phyloP scores from a whole-genome alignment of 1,139 yeast species.

The Geotrichum siamense region DNA sequence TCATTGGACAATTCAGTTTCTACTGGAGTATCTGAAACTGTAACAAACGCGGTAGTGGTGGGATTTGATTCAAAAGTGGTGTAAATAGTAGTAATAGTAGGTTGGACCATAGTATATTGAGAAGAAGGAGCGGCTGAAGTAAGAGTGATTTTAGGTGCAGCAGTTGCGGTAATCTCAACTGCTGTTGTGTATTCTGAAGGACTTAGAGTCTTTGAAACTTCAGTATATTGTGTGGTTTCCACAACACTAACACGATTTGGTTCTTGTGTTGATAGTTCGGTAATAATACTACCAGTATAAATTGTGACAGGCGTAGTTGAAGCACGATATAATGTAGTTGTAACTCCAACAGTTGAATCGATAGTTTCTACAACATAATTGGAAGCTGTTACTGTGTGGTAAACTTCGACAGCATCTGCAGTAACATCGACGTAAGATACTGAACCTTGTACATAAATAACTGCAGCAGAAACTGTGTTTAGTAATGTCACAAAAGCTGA shows the following conservation, averaged over 20 bases:
- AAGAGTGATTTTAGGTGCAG: constrained; percentile 9
- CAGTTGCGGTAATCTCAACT: constrained; percentile 11
- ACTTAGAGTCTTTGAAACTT: constrained; percentile 23
- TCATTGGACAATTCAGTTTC: too few species aligned
- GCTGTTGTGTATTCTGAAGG: constrained; percentile 25
- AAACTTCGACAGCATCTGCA: constrained; percentile 21
- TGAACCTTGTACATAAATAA: constrained; percentile 19
- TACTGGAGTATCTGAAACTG: too few species aligned
- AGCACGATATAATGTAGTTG: constrained; percentile 29
- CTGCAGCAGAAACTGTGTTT: constrained; percentile 18
- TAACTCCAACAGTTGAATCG: constrained; percentile 28
- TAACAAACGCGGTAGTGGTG: constrained; percentile 3
- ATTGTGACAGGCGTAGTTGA: constrained; percentile 27
- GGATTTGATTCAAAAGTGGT: neutral
- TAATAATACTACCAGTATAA: constrained; percentile 27
- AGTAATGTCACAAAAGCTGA: constrained; percentile 12
- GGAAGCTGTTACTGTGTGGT: constrained; percentile 24
- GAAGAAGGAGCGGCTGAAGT: constrained; percentile 13
- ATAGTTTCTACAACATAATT: constrained; percentile 21
- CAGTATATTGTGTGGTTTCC: neutral
- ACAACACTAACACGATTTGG: constrained; percentile 29
- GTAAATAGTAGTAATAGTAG: neutral
- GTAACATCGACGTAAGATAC: constrained; percentile 21
- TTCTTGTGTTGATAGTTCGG: constrained; percentile 27
- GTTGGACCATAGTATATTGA: neutral